A percentile compares a stretch with the other conserved stretches of the same genome.
Conservation (phyloP, 2,329 filamentous ascomycete genomes). For the Acrocalymma vagum region DNA sequence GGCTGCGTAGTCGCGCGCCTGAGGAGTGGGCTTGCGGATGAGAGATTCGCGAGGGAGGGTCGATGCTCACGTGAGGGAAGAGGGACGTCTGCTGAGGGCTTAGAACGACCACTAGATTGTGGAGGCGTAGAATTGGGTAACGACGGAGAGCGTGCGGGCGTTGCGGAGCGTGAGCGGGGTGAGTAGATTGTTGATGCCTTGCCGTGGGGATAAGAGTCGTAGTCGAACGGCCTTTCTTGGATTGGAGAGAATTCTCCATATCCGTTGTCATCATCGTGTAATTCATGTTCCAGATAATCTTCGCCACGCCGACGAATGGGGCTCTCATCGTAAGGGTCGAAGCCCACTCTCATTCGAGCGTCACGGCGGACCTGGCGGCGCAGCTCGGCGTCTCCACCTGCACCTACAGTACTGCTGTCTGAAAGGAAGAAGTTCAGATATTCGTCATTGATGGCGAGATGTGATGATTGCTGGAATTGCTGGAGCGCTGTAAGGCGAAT, state of each 20-base stretch:
- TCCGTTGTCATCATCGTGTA: conserved; percentile 21
- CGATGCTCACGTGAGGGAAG: conserved; percentile 19
- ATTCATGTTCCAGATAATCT: conserved; percentile 65
- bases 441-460: conserved; percentile 89
- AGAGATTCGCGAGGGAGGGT: conserved; percentile 15
- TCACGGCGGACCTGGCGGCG: conserved; percentile 68
- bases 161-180: conserved; percentile 25
- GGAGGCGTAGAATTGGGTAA: conserved; percentile 20
- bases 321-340: conserved; percentile 76
- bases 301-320: conserved; percentile 72
- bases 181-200: conserved; percentile 24
- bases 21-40: conserved; percentile 44
- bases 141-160: conserved; percentile 22
- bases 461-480: conserved; percentile 89
- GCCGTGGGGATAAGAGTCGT: conserved; percentile 38
- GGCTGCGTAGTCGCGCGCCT: conserved; percentile 43
- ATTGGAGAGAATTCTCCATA: conserved; percentile 13
- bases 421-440: conserved; percentile 87
- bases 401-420: conserved; percentile 72
- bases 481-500: conserved; percentile 86
- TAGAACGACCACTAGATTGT: conserved; percentile 9
- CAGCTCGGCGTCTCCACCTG: conserved; percentile 68
- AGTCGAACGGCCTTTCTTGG: conserved; percentile 29
- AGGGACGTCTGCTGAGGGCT: conserved; percentile 26
- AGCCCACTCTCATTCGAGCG: conserved; percentile 69